phyloP scores from a whole-genome alignment of 2,329 filamentous ascomycete genomes.

The Triangularia verruculosa region DNA sequence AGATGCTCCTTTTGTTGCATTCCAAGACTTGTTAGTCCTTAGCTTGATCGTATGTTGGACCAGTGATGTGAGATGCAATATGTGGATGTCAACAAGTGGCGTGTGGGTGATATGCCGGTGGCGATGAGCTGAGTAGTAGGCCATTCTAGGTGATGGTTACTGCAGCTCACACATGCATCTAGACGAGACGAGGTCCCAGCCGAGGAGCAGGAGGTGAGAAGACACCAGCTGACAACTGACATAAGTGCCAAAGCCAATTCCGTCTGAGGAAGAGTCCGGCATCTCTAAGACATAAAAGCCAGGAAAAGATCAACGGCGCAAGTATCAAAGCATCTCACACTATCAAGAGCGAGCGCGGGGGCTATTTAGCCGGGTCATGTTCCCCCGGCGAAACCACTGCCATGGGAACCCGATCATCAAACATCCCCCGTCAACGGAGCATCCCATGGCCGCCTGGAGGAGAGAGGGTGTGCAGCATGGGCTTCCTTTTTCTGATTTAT shows the following conservation, averaged over 20 bases:
- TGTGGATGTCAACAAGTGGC: not conserved
- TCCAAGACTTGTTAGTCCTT: too few species aligned
- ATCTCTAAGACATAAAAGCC: not conserved
- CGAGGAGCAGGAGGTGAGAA: not conserved
- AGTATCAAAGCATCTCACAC: not conserved
- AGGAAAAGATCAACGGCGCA: not conserved
- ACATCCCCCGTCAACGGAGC: conserved; percentile 9
- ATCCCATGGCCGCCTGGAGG: not conserved
- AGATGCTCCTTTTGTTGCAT: too few species aligned
- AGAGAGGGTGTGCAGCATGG: too few species aligned
- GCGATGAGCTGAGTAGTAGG: not conserved
- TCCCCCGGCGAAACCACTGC: conserved; percentile 14
- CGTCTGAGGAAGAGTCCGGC: not conserved
- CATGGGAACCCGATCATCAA: conserved; percentile 18
- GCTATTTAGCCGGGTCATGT: conserved; percentile 18
- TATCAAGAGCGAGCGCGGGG: not conserved
- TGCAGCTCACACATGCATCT: not conserved
- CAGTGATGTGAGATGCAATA: not conserved
- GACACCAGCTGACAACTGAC: not conserved
- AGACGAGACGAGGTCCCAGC: not conserved
- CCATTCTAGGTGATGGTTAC: not conserved
- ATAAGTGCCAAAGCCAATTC: not conserved
- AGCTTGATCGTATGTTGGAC: not conserved
- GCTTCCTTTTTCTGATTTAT: not conserved
- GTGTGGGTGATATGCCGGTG: not conserved